Conservation (phyloP, 768 basidiomycete genomes). For the Suillus paluster region DNA sequence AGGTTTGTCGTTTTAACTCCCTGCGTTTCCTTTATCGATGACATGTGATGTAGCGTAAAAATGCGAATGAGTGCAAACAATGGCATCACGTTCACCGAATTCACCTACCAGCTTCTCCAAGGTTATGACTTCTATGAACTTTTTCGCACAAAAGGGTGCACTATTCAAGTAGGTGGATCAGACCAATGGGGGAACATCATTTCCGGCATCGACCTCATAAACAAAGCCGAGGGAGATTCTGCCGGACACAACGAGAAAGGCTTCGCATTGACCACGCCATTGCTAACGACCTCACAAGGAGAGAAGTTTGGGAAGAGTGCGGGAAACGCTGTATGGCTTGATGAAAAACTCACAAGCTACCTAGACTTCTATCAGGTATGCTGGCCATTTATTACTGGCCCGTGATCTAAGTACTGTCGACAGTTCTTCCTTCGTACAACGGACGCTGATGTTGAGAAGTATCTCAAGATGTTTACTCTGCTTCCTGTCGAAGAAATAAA, state of each 20-base stretch:
- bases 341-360: slow-evolving; percentile 75
- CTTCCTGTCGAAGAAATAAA: slow-evolving; percentile 62
- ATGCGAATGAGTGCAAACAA: slow-evolving; percentile 76
- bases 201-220: slow-evolving; percentile 90
- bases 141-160: slow-evolving; percentile 65
- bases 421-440: slow-evolving; percentile 89
- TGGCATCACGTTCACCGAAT: slow-evolving; percentile 98
- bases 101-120: slow-evolving; percentile 96
- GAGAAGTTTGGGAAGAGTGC: slow-evolving; percentile 98
- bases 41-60: slow-evolving; percentile 62
- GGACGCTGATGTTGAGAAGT: slow-evolving; percentile 80
- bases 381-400: slow-evolving; percentile 6
- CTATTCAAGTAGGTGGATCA: slow-evolving; percentile 92
- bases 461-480: slow-evolving; percentile 84
- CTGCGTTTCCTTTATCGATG: slow-evolving; percentile 12
- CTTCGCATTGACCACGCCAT: slow-evolving; percentile 91
- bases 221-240: slow-evolving; percentile 40
- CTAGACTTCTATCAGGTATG: slow-evolving; percentile 94
- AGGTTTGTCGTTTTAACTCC: slow-evolving; percentile 54
- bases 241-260: slow-evolving; percentile 41
- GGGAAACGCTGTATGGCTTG: slow-evolving; percentile 94
- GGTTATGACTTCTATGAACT: slow-evolving; percentile 93
- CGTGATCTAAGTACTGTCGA: not conserved
- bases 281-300: slow-evolving; percentile 86
- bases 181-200: slow-evolving; percentile 99